Base-by-base conservation (phyloP, 306 rosid species). In the Calophaca sinica region DNA sequence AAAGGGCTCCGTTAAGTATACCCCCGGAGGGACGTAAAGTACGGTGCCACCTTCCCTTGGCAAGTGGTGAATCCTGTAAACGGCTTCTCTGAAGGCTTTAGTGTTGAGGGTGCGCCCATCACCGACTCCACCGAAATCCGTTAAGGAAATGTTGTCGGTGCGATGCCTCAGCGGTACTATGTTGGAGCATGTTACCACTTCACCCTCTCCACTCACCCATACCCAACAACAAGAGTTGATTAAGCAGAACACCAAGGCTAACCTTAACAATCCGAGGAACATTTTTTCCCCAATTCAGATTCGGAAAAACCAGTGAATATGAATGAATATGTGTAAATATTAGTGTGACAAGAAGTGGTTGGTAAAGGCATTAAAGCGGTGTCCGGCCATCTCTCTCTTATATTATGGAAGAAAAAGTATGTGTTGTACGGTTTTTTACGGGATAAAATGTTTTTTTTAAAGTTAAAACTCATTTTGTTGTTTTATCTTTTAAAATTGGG, bases 1-100 rank as follows among this genome's bases (percentile, higher is more conserved):
- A 59, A 93, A 91, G 79, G 87, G 88, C 32, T 75, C 93, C 0
- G 98, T 89, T 79, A 91, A 73, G 87, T 84, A 93, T 0, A 88
- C 96, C 48, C 98, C 97, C 0, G 93, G 83, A 77, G 98, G 98
- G 3, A 93, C 57, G 49, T 88, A 89, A 48, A 93, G 98, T 9
- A 85, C 83, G 55, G 97, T 84, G 50, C 98, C 97, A 2, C 96
- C 96, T 57, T 76, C 65, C 52, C 92, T 79, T 20, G 65, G 42
- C 81, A 88, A 71, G 53, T 84, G 93, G 14, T 75, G 76, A 75
- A 93, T 84, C 84, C 87, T 89, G 74, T 79, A 89, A 4, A 93
- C 79, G 39, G 98, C 97, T 53, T 79, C 88, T 26, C 51, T 71
- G 29, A 93, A 91, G 1, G 98, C 96, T 59, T 81, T 88, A 5